Base-by-base conservation (phyloP, 306 rosid genomes). In the Prunus kanzakura region DNA sequence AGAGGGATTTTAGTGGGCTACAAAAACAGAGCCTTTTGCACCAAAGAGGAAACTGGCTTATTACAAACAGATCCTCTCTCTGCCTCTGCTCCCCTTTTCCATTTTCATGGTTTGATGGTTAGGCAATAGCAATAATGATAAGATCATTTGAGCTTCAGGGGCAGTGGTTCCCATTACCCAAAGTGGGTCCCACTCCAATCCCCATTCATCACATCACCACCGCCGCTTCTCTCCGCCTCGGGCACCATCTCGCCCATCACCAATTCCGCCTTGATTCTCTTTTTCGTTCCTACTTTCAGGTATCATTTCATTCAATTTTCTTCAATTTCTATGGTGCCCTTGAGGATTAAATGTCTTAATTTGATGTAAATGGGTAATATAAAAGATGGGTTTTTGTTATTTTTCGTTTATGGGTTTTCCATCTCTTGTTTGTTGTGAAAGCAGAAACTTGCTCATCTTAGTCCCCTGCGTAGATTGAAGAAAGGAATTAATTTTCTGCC, bases 241-340 rank as follows among this genome's bases (percentile, higher is more conserved):
- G 80, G 64, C 87, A 82, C 83, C 83, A 72, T 79, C 67, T 90
- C 77, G 87, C 62, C 47, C 86, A 77, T 58, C 91, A 66, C 56
- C 86, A 77, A 55, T 73, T 78, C 72, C 85, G 80, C 64, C 75
- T 88, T 4, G 68, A 80, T 32, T 70, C 76, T 58, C 82, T 84
- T 70, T 82, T 91, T 38, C 81, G 47, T 41, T 85, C 96, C 61
- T 84, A 75, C 84, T 80, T 85, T 71, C 79, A 88, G 98, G 98
- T 90, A 67, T 41, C 5, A 11, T 25, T 57, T 51, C 3, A 6
- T 64, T 64, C 46, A 8, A 30, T 64, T 64, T 67, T 11, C 23
- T 43, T 9, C 23, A 1, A 7, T 38, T 38, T 38, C 43, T 38
- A 38, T 38, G 43, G 43, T 38, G 43, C 1, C 43, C 43, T 38